phyloP scores from a whole-genome alignment of 2,329 filamentous ascomycete genomes.

The Colletotrichum chrysophilum region DNA sequence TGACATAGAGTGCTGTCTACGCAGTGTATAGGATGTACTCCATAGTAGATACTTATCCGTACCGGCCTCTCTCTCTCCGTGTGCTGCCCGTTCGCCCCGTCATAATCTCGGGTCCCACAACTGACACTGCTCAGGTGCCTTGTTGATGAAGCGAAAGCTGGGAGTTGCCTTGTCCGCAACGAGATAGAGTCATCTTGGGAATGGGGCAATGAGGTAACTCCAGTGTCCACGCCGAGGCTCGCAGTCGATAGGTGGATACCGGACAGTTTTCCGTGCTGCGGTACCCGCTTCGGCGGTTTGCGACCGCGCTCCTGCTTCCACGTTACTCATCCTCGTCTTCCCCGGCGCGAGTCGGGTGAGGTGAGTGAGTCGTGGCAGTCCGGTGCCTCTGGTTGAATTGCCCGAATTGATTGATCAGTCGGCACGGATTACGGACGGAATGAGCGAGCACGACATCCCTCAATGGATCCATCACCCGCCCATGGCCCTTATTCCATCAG shows the following conservation, averaged over 20 bases:
- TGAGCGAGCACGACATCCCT: neutral
- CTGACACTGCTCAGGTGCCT: neutral
- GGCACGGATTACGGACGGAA: neutral
- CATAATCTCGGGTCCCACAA: neutral
- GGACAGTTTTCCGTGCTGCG: neutral
- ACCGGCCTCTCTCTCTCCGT: neutral
- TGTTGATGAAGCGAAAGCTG: neutral
- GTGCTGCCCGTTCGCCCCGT: neutral
- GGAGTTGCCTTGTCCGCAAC: neutral
- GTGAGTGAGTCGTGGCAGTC: neutral
- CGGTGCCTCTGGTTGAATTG: neutral
- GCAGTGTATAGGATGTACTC: no score
- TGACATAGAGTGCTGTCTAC: neutral
- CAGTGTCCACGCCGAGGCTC: neutral
- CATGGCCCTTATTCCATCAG: neutral
- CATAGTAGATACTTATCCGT: neutral
- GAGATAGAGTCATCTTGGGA: neutral
- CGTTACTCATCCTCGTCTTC: neutral
- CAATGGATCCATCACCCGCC: neutral
- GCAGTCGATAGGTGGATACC: neutral
- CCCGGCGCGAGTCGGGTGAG: neutral
- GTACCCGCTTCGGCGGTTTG: neutral
- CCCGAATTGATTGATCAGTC: neutral
- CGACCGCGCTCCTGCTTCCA: neutral
- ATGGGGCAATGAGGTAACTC: neutral